Percentiles rank a stretch among this genome's conserved stretches.
phyloP scores from a whole-genome alignment of 768 basidiomycete genomes.

The Lentinula detonsa region DNA sequence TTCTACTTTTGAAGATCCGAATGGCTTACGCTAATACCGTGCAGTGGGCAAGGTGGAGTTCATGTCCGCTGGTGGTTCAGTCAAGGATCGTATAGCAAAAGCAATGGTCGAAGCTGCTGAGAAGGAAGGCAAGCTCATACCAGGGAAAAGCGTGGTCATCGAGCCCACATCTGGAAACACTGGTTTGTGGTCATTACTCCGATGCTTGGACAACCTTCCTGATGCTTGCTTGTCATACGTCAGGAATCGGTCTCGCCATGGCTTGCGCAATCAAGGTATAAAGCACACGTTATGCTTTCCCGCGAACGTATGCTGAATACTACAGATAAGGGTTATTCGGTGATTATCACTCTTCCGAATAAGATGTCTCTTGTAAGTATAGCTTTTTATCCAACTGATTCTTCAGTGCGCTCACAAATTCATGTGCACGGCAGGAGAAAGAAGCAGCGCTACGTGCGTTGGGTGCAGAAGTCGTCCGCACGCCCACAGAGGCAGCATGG shows the following conservation, averaged over 20 bases:
- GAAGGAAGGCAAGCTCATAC: conserved; percentile 74
- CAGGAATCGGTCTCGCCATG: conserved; percentile 91
- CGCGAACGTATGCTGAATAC: conserved; percentile 59
- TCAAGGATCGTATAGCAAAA: conserved; percentile 95
- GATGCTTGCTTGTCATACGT: neutral
- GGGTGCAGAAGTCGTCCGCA: conserved; percentile 92
- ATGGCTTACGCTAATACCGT: neutral
- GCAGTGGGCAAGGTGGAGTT: conserved; percentile 89
- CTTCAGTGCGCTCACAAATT: neutral
- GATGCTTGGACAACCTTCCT: neutral
- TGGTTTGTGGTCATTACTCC: conserved; percentile 41
- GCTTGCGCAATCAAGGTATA: conserved; percentile 89
- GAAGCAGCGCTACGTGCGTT: conserved; percentile 86
- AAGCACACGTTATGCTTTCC: neutral
- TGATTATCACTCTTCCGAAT: conserved; percentile 86
- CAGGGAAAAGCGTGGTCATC: conserved; percentile 87
- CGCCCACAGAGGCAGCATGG: conserved; percentile 85
- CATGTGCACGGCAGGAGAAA: conserved; percentile 58
- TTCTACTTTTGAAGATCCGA: neutral
- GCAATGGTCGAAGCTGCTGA: conserved; percentile 97
- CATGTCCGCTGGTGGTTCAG: conserved; percentile 85
- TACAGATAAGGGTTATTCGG: conserved; percentile 84
- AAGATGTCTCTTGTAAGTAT: conserved; percentile 81
- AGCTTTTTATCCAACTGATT: neutral
- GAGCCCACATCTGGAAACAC: conserved; percentile 96